Conservation (phyloP, 176 grass and related monocot species). For the Oryza australiensis region DNA sequence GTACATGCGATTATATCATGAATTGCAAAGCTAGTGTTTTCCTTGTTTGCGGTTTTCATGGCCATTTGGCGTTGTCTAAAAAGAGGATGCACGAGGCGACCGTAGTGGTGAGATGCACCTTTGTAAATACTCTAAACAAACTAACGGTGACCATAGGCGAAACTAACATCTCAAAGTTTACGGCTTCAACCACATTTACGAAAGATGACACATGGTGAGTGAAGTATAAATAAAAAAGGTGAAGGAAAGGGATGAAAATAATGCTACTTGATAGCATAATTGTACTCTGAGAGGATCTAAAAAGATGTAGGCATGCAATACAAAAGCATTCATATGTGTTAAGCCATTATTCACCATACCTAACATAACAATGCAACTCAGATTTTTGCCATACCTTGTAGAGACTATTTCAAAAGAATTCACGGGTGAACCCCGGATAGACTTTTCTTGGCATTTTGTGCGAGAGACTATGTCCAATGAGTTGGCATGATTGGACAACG, state of each 20-base stretch:
- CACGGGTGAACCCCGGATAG: conserved; percentile 27
- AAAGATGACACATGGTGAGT: no score
- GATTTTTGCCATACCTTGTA: conserved; percentile 46
- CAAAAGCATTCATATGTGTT: neutral
- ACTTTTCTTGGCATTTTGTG: neutral
- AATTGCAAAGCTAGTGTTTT: no score
- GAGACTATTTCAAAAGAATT: conserved; percentile 70
- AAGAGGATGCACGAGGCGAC: no score
- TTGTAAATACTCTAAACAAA: no score
- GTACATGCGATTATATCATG: no score
- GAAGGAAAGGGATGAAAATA: neutral
- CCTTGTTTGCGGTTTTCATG: no score
- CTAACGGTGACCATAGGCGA: neutral
- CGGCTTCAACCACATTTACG: no score
- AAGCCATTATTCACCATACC: neutral
- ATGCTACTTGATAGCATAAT: neutral
- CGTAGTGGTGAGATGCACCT: no score
- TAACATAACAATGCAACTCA: neutral
- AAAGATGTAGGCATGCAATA: neutral
- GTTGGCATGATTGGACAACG: conserved; percentile 41
- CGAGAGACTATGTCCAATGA: conserved; percentile 53
- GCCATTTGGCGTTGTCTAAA: no score
- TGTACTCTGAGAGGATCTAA: neutral
- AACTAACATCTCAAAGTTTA: no score
- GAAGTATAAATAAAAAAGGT: neutral